Percentiles rank a stretch among this genome's conserved stretches.
phyloP scores from a whole-genome alignment of 495 filamentous ascomycete genomes.

The Ramalina intermedia region DNA sequence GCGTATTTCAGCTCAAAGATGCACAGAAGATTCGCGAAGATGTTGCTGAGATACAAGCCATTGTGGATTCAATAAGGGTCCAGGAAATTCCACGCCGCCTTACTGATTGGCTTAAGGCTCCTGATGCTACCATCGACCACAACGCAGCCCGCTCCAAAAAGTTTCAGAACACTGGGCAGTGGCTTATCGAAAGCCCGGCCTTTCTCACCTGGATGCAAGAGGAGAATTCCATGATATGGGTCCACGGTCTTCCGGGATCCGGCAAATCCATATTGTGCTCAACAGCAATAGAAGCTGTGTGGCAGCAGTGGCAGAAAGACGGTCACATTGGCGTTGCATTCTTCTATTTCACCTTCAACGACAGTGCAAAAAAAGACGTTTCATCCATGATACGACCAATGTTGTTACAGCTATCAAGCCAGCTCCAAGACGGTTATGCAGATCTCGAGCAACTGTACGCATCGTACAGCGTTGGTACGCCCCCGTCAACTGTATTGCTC shows the following conservation, averaged over 20 bases:
- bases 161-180: conserved; percentile 18
- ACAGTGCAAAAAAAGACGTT: conserved; percentile 18
- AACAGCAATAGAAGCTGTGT: conserved; percentile 18
- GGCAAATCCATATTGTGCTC: conserved; percentile 30
- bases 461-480: conserved; percentile 3
- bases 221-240: conserved; percentile 26
- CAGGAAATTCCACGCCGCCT: conserved; percentile 18
- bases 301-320: conserved; percentile 7
- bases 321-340: conserved; percentile 18
- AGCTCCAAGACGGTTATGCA: conserved; percentile 11
- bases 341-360: conserved; percentile 29
- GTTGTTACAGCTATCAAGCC: conserved; percentile 22
- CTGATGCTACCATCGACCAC: conserved; percentile 20
- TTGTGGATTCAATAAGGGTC: conserved; percentile 10
- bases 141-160: conserved; percentile 17
- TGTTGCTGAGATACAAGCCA: conserved; percentile 10
- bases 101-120: conserved; percentile 19
- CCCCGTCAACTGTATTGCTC: conserved; percentile 9
- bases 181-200: conserved; percentile 19
- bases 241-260: conserved; percentile 27
- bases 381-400: conserved; percentile 23
- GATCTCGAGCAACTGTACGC: conserved; percentile 11
- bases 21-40: conserved; percentile 9
- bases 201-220: conserved; percentile 21
- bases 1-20: conserved; percentile 17